Evolutionary conservation across 2,329 filamentous ascomycete species (phyloP).

Genomic region (Neofusicoccum sp.): DNA sequence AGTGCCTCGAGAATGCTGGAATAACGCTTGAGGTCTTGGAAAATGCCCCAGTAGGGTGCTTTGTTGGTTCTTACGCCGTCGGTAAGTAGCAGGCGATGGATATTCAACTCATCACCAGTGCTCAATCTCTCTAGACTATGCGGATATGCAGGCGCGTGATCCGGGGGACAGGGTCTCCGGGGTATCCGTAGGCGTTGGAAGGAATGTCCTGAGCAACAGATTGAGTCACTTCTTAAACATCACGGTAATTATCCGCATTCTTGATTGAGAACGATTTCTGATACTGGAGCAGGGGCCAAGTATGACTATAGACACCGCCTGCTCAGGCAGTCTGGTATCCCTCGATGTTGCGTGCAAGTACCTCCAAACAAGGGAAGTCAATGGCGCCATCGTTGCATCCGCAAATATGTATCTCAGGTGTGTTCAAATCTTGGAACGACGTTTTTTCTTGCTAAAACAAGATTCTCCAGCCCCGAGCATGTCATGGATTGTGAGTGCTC

Average conservation of each 20-base stretch:
- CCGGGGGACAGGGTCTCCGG: neutral
- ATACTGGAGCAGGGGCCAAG: slow-evolving; percentile 2
- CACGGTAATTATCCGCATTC: slow-evolving; percentile 20
- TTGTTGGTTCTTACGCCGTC: slow-evolving; percentile 29
- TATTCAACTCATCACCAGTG: neutral
- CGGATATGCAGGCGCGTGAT: slow-evolving; percentile 27
- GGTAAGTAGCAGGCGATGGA: slow-evolving; percentile 8
- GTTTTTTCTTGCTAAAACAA: neutral
- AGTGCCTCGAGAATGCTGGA: slow-evolving; percentile 44
- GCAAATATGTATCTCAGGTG: slow-evolving; percentile 20
- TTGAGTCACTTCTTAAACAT: slow-evolving; percentile 38
- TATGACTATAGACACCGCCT: slow-evolving; percentile 39
- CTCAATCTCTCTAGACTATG: slow-evolving; percentile 25
- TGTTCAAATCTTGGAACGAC: neutral
- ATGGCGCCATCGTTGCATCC: slow-evolving; percentile 25
- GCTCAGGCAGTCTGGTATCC: slow-evolving; percentile 32
- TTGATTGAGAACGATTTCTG: too few relatives aligned
- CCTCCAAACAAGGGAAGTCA: slow-evolving; percentile 26
- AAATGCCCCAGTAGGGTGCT: slow-evolving; percentile 9
- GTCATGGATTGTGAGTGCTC: slow-evolving; percentile 26
- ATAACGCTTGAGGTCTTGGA: slow-evolving; percentile 26
- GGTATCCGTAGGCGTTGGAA: slow-evolving; percentile 28
- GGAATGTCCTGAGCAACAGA: slow-evolving; percentile 34
- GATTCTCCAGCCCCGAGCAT: slow-evolving; percentile 29
- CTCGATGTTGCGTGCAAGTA: slow-evolving; percentile 35